Percentiles rank a stretch among this genome's conserved stretches.
Conservation (phyloP, 202 grass and related monocot species). For the Musa balbisiana region DNA sequence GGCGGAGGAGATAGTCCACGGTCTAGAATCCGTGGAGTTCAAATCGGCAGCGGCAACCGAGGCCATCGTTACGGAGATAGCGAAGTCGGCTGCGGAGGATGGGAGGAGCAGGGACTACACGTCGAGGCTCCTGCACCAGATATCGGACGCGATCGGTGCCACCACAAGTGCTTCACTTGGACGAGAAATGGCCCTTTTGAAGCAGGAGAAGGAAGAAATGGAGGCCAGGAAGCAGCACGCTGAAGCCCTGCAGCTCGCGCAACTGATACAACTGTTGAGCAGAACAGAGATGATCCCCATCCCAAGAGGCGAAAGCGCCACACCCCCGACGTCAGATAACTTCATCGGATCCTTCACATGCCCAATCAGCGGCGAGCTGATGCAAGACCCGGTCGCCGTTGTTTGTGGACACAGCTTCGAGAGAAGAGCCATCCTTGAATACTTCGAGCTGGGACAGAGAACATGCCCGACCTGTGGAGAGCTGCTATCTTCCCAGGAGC, state of each 20-base stretch:
- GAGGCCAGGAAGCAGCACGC: constrained; percentile 6
- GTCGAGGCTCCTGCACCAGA: not conserved
- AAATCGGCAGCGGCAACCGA: not conserved
- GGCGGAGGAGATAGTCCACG: not conserved
- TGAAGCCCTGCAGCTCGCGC: not conserved
- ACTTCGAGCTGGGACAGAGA: not conserved
- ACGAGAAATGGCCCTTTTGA: not conserved
- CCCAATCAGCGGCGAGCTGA: not conserved
- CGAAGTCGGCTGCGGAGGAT: not conserved
- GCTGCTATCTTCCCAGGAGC: not conserved
- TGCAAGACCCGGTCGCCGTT: not conserved
- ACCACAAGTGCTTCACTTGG: not conserved
- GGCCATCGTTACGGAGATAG: not conserved
- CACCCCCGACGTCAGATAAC: not conserved
- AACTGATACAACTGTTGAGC: not conserved
- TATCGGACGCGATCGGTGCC: not conserved
- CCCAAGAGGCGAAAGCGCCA: not conserved
- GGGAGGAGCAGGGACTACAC: not conserved
- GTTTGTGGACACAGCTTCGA: constrained; percentile 8
- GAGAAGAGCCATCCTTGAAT: not conserved
- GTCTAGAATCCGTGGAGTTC: not conserved
- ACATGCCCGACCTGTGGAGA: not conserved
- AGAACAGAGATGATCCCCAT: not conserved
- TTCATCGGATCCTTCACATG: constrained; percentile 5
- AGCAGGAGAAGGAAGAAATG: constrained; percentile 9